These are phyloP conservation scores for Neurospora crassa DNA, from an alignment of 2,329 filamentous ascomycete genomes.

Conservation along the genomic window DNA sequence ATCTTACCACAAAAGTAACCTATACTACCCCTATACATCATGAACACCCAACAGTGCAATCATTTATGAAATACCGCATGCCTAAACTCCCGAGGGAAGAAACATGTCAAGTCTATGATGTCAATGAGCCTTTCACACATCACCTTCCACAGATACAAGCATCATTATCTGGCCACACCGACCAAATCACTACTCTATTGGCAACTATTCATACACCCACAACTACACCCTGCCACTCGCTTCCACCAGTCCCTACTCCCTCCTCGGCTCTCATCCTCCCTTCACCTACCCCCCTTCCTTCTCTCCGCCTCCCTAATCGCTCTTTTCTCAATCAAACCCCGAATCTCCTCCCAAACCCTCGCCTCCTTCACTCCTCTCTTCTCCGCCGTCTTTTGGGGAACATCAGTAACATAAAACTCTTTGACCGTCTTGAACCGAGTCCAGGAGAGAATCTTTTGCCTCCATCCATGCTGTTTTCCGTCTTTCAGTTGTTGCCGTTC, in stretches of 20 bases:
- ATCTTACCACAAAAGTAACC: not conserved
- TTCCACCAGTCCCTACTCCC: not conserved
- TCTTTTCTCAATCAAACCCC: conserved; percentile 17
- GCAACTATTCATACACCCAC: not conserved
- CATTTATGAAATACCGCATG: not conserved
- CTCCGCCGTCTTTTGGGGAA: conserved; percentile 7
- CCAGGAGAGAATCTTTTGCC: conserved; percentile 21
- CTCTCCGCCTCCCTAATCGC: not conserved
- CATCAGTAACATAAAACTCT: conserved; percentile 25
- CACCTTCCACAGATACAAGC: not conserved
- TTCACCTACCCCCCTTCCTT: not conserved
- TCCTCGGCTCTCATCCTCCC: not conserved
- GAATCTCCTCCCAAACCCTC: conserved; percentile 29
- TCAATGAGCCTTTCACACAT: not conserved
- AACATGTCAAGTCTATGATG: not conserved
- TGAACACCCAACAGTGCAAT: not conserved
- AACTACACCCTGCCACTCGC: not conserved
- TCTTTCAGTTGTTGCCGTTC: conserved; percentile 12
- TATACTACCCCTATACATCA: not conserved
- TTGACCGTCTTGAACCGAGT: conserved; percentile 28
- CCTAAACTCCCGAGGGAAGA: not conserved
- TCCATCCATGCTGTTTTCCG: not conserved
- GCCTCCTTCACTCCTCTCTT: conserved; percentile 17
- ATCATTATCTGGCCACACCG: not conserved
- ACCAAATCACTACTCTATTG: not conserved